These are phyloP conservation scores for Thymus quinquecostatus DNA, from an alignment of 257 asterid genomes.

Conservation along the genomic window DNA sequence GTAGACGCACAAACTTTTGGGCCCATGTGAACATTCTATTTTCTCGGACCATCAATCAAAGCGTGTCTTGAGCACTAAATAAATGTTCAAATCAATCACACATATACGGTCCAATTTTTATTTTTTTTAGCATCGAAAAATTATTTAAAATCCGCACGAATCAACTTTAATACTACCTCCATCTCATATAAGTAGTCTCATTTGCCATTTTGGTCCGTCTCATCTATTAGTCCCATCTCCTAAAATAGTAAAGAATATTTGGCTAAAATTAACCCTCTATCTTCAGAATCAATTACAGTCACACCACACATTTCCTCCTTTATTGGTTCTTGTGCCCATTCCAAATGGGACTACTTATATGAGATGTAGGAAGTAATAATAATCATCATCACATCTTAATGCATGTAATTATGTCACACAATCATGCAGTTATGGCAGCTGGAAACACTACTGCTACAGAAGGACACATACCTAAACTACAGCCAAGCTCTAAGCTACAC, in stretches of 20 bases:
- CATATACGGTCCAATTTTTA: conserved; percentile 32
- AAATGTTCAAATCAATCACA: conserved; percentile 14
- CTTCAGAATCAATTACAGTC: too few species aligned
- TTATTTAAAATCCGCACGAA: conserved; percentile 41
- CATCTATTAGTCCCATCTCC: too few species aligned
- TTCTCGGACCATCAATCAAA: conserved; percentile 33
- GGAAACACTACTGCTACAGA: conserved; percentile 92
- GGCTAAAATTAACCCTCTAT: too few species aligned
- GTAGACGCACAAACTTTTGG: conserved; percentile 20
- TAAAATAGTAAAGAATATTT: too few species aligned
- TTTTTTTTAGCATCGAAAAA: not conserved
- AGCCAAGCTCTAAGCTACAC: conserved; percentile 97
- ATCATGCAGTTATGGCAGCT: conserved; percentile 96
- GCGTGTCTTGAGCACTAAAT: conserved; percentile 68
- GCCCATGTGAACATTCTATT: conserved; percentile 54
- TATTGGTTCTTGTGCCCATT: too few species aligned
- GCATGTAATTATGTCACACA: conserved; percentile 41
- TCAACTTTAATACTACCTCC: conserved; percentile 38
- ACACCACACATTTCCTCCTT: too few species aligned
- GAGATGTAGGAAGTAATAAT: too few species aligned
- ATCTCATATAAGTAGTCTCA: too few species aligned
- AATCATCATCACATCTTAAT: conserved; percentile 31
- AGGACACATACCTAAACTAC: conserved; percentile 93
- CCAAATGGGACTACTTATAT: too few species aligned
- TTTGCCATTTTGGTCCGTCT: too few species aligned